Base-by-base conservation (phyloP, 345 rosid species). In the Populus nigra region DNA sequence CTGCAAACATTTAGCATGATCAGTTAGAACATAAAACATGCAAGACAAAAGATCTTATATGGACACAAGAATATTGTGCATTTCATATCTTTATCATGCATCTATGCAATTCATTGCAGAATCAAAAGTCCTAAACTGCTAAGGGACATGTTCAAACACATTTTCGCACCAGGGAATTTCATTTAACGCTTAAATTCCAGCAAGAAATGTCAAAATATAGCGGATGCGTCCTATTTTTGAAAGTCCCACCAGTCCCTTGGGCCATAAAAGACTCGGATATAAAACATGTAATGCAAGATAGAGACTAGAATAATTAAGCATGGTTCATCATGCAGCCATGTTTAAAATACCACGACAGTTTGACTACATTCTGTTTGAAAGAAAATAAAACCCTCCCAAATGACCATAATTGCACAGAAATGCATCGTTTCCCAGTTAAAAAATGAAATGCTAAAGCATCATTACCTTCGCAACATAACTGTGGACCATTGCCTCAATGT, bases 401-500 rank as follows among this genome's bases (percentile, higher is more conserved):
- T n/a, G 63, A 57, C 63, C 63, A n/a, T 23, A 41, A 41, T 41
- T 41, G 13, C 45, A 41, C 45, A 41, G 12, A 41, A 41, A 41
- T 9, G 13, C 45, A 2, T 41, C 27, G n/a, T 57, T 57, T 57
- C 63, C 63, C 63, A 57, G 29, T 57, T 57, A 8, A 57, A n/a
- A 57, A 57, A 57, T 57, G 15, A 57, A 57, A 57, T n/a, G 15
- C 63, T 41, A 57, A 57, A 25, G 61, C 77, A 6, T 29, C 27
- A 49, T 84, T 87, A 93, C 99, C 99, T 92, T 96, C 78, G 90
- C 98, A 78, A 96, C 94, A 68, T 93, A 96, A 41, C 90, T 74
- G 29, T 90, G 98, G 85, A 96, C 99, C 99, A 96, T 93, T 76
- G 25, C 50, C 77, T 96, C 99, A 41, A 96, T 96, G 76, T 93